Evolutionary conservation across 306 rosid species (phyloP).

Genomic region (Malus sylvestris): DNA sequence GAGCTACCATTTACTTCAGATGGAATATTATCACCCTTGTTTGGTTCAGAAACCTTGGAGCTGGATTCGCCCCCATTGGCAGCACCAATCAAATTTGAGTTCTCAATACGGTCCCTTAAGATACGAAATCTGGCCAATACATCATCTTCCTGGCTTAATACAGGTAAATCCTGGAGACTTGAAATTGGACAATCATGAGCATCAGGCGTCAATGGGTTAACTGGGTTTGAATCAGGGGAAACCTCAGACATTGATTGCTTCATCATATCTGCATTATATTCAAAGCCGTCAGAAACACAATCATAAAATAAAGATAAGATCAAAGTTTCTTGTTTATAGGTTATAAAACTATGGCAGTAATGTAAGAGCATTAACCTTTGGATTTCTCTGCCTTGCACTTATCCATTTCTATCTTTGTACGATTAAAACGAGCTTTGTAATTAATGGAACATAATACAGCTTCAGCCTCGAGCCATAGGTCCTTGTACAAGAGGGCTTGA

Average conservation of each 20-base stretch:
- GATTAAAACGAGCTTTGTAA: slow-evolving; percentile 65
- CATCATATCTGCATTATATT: slow-evolving; percentile 29
- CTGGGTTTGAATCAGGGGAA: slow-evolving; percentile 24
- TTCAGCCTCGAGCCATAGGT: slow-evolving; percentile 97
- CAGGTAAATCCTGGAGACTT: slow-evolving; percentile 17
- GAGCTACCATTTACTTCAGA: slow-evolving; percentile 12
- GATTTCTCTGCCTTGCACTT: slow-evolving; percentile 25
- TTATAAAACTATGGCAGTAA: neutral
- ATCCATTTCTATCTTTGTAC: slow-evolving; percentile 70
- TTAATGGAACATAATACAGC: slow-evolving; percentile 68
- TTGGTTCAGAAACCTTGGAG: slow-evolving; percentile 27
- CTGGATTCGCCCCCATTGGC: slow-evolving; percentile 19
- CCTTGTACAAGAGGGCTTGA: slow-evolving; percentile 56
- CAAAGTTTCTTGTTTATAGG: neutral
- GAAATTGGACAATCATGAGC: slow-evolving; percentile 24
- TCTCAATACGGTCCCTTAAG: slow-evolving; percentile 24
- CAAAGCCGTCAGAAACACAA: slow-evolving; percentile 24
- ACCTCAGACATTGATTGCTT: slow-evolving; percentile 23
- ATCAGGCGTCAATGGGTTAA: slow-evolving; percentile 25
- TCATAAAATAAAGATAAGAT: slow-evolving; percentile 11
- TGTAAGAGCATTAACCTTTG: slow-evolving; percentile 37
- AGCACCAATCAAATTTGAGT: slow-evolving; percentile 3
- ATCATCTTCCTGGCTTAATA: slow-evolving; percentile 24
- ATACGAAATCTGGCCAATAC: slow-evolving; percentile 35
- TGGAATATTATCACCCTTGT: slow-evolving; percentile 19